Percentiles rank a stretch among this genome's conserved stretches.
phyloP scores from a whole-genome alignment of 2,329 filamentous ascomycete genomes.

The Corynespora cassiicola region DNA sequence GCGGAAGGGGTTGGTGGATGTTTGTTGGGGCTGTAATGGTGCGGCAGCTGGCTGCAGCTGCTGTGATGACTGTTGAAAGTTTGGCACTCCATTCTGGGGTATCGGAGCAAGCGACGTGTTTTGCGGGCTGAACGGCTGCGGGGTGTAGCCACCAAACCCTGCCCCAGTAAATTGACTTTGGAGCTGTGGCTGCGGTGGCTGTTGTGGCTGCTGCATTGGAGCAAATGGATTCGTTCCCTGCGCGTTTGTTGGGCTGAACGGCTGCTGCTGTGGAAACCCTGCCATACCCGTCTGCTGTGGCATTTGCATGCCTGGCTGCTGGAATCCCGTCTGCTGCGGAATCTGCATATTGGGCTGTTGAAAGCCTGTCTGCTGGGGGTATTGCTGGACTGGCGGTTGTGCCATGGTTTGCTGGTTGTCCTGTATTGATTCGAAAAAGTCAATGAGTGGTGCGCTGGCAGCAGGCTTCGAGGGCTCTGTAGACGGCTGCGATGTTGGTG shows the following conservation, averaged over 20 bases:
- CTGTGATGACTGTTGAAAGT: conserved; percentile 50
- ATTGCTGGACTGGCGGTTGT: conserved; percentile 42
- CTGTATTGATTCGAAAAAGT: conserved; percentile 39
- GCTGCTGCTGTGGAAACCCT: conserved; percentile 35
- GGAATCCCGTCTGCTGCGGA: conserved; percentile 48
- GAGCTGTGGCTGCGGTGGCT: conserved; percentile 49
- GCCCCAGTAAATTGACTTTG: conserved; percentile 73
- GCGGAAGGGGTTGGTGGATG: conserved; percentile 88
- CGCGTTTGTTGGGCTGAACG: conserved; percentile 65
- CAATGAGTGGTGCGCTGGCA: conserved; percentile 38
- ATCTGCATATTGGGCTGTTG: conserved; percentile 25
- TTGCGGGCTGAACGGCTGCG: conserved; percentile 62
- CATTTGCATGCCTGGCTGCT: conserved; percentile 32
- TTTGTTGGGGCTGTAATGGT: conserved; percentile 59
- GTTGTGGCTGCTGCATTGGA: conserved; percentile 74
- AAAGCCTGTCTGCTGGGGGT: conserved; percentile 35
- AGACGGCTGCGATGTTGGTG: conserved; percentile 28
- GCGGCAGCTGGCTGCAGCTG: conserved; percentile 39
- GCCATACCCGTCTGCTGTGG: conserved; percentile 50
- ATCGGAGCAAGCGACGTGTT: conserved; percentile 54
- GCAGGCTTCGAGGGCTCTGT: conserved; percentile 21
- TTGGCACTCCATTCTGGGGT: conserved; percentile 56
- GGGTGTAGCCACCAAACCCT: conserved; percentile 82
- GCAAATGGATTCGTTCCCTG: conserved; percentile 90
- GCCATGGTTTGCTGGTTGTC: conserved; percentile 46